Conservation (phyloP, 2,329 filamentous ascomycete genomes). For the Aspergillus felis region DNA sequence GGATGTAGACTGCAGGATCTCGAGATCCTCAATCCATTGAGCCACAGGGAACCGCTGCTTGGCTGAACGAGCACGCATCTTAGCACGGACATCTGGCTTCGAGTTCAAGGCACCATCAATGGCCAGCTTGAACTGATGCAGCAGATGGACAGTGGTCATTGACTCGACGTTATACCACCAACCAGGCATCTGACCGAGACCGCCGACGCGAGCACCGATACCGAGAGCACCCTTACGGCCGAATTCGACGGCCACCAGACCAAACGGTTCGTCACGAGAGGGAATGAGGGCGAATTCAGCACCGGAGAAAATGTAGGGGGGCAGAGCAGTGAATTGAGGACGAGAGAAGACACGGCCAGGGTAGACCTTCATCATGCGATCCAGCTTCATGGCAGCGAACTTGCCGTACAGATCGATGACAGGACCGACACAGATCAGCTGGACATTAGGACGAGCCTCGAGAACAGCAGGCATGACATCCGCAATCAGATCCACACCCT, state of each 20-base stretch:
- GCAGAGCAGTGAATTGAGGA: conserved; percentile 63
- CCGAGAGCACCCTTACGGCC: conserved; percentile 65
- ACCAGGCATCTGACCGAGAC: conserved; percentile 66
- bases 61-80: conserved; percentile 62
- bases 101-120: conserved; percentile 59
- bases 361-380: conserved; percentile 62
- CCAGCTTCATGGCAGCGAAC: conserved; percentile 63
- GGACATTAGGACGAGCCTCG: conserved; percentile 56
- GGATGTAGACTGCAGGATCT: conserved; percentile 57
- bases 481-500: conserved; percentile 66
- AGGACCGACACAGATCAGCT: conserved; percentile 61
- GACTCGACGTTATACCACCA: conserved; percentile 70
- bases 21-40: conserved; percentile 63
- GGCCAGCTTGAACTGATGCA: conserved; percentile 62
- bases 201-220: conserved; percentile 63
- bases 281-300: conserved; percentile 67
- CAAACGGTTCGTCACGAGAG: conserved; percentile 66
- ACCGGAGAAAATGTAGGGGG: conserved; percentile 64
- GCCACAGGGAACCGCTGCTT: conserved; percentile 65
- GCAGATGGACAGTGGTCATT: conserved; percentile 57
- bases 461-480: conserved; percentile 64
- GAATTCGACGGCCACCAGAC: conserved; percentile 65
- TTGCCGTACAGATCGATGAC: conserved; percentile 66
- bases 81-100: conserved; percentile 51
- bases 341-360: conserved; percentile 63